Evolutionary conservation across 2,329 filamentous ascomycete species (phyloP).

Genomic region (Stagonosporopsis vannaccii): DNA sequence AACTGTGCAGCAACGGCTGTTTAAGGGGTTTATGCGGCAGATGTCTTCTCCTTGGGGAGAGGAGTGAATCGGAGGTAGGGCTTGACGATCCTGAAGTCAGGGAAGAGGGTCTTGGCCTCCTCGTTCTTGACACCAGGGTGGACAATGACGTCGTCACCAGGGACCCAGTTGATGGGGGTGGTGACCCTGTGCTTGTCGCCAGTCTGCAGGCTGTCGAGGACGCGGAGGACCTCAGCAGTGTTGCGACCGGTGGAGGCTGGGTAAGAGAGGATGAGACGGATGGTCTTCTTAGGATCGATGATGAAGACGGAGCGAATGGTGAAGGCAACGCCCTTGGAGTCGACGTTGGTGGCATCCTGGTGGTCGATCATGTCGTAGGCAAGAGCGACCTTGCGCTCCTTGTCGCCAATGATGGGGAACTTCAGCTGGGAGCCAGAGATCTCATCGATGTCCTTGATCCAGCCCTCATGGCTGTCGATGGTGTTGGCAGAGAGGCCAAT

Average conservation of each 20-base stretch:
- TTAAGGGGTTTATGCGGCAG: slow-evolving; percentile 46
- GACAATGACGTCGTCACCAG: slow-evolving; percentile 67
- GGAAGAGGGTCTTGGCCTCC: slow-evolving; percentile 66
- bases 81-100: slow-evolving; percentile 67
- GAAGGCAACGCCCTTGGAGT: slow-evolving; percentile 64
- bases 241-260: slow-evolving; percentile 67
- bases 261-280: slow-evolving; percentile 68
- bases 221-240: slow-evolving; percentile 61
- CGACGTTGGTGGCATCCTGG: slow-evolving; percentile 66
- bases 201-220: slow-evolving; percentile 61
- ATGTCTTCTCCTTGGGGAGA: slow-evolving; percentile 65
- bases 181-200: slow-evolving; percentile 67
- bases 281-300: slow-evolving; percentile 71
- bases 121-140: slow-evolving; percentile 66
- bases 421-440: slow-evolving; percentile 56
- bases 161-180: slow-evolving; percentile 69
- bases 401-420: slow-evolving; percentile 63
- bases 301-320: slow-evolving; percentile 71
- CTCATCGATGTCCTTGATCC: slow-evolving; percentile 63
- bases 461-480: slow-evolving; percentile 58
- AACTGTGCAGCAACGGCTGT: background rate
- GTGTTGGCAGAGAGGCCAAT: slow-evolving; percentile 64
- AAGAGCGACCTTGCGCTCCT: slow-evolving; percentile 60
- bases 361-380: slow-evolving; percentile 62
- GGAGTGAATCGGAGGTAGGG: slow-evolving; percentile 68